These are phyloP conservation scores for Datura wrightii DNA, from an alignment of 257 asterid genomes.

Conservation along the genomic window DNA sequence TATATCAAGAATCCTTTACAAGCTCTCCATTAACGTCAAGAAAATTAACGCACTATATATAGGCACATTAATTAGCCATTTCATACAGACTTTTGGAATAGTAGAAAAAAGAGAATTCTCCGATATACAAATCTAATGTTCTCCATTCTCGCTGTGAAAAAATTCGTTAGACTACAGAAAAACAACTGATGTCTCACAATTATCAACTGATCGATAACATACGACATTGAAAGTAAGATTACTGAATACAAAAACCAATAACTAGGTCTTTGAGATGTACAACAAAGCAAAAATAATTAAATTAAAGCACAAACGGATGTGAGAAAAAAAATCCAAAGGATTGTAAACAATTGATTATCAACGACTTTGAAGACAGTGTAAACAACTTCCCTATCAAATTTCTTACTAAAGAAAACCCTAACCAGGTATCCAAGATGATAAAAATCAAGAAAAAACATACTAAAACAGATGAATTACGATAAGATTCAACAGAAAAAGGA, in stretches of 20 bases:
- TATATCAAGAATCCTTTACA: not conserved
- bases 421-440: not conserved
- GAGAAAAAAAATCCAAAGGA: not conserved
- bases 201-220: not conserved
- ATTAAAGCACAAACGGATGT: not conserved
- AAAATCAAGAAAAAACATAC: not conserved
- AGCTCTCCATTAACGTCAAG: not conserved
- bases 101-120: not conserved
- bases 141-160: too few species aligned
- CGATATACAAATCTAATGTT: not conserved
- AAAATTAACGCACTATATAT: not conserved
- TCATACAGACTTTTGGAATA: not conserved
- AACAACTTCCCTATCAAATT: not conserved
- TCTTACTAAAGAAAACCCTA: not conserved
- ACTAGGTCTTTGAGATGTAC: not conserved
- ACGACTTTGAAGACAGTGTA: not conserved
- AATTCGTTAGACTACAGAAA: not conserved
- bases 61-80: not conserved
- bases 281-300: not conserved
- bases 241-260: not conserved
- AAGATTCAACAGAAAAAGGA: conserved; percentile 7
- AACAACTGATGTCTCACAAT: not conserved
- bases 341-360: not conserved
- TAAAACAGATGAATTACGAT: not conserved
- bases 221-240: not conserved